phyloP scores from a whole-genome alignment of 208 protist genomes.

The Acanthamoeba castellanii region DNA sequence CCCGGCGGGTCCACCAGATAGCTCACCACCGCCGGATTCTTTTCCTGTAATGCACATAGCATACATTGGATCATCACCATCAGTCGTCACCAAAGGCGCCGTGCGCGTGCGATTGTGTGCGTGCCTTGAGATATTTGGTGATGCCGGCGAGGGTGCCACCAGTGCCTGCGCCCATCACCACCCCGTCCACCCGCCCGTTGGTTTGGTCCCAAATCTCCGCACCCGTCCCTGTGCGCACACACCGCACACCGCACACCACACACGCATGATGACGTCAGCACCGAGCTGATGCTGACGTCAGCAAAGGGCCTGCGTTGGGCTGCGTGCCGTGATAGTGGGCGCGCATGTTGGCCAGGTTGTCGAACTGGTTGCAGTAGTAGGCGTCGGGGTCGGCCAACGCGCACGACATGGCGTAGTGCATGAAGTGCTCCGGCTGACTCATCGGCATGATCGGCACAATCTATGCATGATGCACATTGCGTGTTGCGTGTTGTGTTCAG shows the following conservation, averaged over 20 bases:
- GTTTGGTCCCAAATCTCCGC: conserved; percentile 31
- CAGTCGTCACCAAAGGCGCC: too few relatives aligned
- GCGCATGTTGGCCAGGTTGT: conserved; percentile 85
- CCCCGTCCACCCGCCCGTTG: conserved; percentile 60
- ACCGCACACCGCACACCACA: neutral
- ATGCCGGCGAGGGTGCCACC: conserved; percentile 89
- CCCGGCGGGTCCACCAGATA: conserved; percentile 79
- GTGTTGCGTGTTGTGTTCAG: too few relatives aligned
- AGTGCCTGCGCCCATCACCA: conserved; percentile 80
- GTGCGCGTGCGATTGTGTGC: neutral
- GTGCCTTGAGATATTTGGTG: conserved; percentile 78
- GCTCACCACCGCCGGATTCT: conserved; percentile 31
- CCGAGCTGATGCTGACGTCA: conserved; percentile 77
- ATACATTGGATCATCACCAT: neutral
- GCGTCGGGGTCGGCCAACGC: conserved; percentile 49
- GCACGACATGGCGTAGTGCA: conserved; percentile 77
- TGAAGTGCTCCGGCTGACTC: neutral
- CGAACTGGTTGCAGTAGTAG: conserved; percentile 87
- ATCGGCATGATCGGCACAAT: conserved; percentile 29
- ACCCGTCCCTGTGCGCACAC: neutral
- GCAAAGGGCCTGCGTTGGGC: conserved; percentile 87
- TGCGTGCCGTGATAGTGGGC: conserved; percentile 86
- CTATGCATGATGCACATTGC: too few relatives aligned
- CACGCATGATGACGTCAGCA: too few relatives aligned
- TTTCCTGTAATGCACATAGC: neutral